Evolutionary conservation across 106 monocot genomes (phyloP).

Genomic region (Dendrobium chrysotoxum): DNA sequence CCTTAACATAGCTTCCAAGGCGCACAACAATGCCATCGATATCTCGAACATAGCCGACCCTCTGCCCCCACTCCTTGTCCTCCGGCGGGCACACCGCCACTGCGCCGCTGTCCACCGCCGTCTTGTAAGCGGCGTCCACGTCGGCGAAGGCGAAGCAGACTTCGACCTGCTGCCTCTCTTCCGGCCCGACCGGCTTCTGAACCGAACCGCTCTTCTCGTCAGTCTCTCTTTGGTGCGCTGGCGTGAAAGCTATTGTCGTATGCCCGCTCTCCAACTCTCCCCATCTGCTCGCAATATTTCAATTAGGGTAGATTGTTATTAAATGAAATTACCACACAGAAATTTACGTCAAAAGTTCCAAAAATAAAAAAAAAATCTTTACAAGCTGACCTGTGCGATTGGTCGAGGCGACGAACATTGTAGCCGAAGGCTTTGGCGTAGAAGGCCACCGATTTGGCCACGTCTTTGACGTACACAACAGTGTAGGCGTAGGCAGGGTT

Average conservation of each 20-base stretch:
- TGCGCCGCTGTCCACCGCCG: conserved; percentile 73
- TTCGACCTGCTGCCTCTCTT: conserved; percentile 49
- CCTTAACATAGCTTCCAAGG: too few species aligned
- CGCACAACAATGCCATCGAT: too few species aligned
- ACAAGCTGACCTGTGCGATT: conserved; percentile 34
- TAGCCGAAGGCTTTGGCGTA: conserved; percentile 73
- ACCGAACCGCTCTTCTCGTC: conserved; percentile 50
- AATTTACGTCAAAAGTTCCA: too few species aligned
- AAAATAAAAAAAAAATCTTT: too few species aligned
- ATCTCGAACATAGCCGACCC: conserved; percentile 73
- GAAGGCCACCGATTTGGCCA: conserved; percentile 60
- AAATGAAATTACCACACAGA: too few species aligned
- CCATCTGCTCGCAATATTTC: conserved; percentile 31
- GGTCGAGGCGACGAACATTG: conserved; percentile 56
- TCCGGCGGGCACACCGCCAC: conserved; percentile 67
- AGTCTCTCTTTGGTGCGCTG: conserved; percentile 69
- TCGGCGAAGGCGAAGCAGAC: conserved; percentile 69
- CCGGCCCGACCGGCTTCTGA: conserved; percentile 15
- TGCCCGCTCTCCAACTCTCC: conserved; percentile 74
- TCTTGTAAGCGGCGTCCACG: conserved; percentile 66
- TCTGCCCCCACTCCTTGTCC: conserved; percentile 74
- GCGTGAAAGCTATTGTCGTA: conserved; percentile 85
- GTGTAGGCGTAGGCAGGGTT: conserved; percentile 61
- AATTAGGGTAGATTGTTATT: too few species aligned
- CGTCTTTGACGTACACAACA: conserved; percentile 81